These are phyloP conservation scores for Trametes hirsuta DNA, from an alignment of 1,284 basidiomycete genomes.

Conservation along the genomic window DNA sequence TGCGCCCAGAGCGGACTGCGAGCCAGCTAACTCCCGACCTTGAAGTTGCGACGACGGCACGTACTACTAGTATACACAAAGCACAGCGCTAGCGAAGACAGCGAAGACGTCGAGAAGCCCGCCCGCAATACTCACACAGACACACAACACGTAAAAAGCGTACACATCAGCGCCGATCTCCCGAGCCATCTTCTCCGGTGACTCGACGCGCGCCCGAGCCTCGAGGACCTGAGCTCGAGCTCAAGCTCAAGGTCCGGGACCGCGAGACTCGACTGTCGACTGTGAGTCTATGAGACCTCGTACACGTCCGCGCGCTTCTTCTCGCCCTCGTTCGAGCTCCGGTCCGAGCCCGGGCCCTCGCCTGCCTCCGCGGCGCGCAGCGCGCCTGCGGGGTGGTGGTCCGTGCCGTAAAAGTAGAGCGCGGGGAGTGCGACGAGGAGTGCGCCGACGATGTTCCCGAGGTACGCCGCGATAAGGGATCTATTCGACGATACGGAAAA, in stretches of 20 bases:
- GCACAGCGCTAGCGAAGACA: no score
- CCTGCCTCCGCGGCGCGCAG: constrained; percentile 39
- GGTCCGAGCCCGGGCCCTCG: constrained; percentile 32
- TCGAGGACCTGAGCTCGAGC: no score
- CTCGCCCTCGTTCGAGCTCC: neutral
- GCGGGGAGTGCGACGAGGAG: constrained; percentile 65
- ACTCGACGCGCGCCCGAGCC: no score
- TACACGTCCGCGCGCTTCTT: constrained; percentile 11
- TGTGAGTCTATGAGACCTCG: constrained; percentile 17
- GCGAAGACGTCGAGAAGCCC: no score
- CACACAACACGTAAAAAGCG: no score
- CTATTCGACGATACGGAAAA: constrained; percentile 36
- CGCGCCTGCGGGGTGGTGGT: constrained; percentile 42
- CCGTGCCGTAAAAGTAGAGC: constrained; percentile 61
- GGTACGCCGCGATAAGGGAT: constrained; percentile 66
- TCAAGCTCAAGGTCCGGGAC: no score
- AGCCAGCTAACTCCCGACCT: no score
- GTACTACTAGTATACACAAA: no score
- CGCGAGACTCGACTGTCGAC: neutral
- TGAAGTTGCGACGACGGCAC: no score
- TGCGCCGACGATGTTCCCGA: constrained; percentile 74
- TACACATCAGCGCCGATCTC: neutral
- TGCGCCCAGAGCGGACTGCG: no score
- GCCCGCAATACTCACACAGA: no score
- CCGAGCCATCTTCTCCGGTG: neutral